Conservation (phyloP, 139 green algal genomes). For the Chlamydomonas sphaeroides region DNA sequence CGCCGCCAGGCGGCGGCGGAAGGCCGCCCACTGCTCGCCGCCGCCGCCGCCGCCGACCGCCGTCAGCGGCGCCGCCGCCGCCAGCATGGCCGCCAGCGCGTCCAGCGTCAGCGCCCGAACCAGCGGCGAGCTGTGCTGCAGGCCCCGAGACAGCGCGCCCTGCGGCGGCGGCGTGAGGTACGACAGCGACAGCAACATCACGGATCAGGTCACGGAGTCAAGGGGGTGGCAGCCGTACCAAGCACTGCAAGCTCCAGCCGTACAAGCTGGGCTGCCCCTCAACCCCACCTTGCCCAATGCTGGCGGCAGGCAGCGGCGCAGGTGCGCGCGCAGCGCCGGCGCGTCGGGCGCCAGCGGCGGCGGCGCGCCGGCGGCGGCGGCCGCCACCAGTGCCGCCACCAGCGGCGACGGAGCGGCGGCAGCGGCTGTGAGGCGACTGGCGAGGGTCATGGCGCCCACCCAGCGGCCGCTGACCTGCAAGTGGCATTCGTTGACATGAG, state of each 20-base stretch:
- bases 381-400: background rate
- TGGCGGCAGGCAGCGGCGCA: slow-evolving; percentile 48
- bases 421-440: slow-evolving; percentile 8
- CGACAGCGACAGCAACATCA: no score
- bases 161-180: no score
- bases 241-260: no score
- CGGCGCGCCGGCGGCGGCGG: background rate
- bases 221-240: no score
- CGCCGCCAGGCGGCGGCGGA: slow-evolving; percentile 17
- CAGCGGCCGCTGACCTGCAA: slow-evolving; percentile 44
- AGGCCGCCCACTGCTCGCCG: slow-evolving; percentile 10
- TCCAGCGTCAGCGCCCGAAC: slow-evolving; percentile 64
- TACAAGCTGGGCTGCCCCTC: no score
- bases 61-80: slow-evolving; percentile 16
- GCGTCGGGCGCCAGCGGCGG: slow-evolving; percentile 18
- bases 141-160: slow-evolving; percentile 68
- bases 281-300: slow-evolving; percentile 52
- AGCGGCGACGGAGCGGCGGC: background rate
- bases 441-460: slow-evolving; percentile 49
- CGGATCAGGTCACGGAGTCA: no score
- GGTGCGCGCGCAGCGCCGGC: slow-evolving; percentile 9
- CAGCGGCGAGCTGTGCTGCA: slow-evolving; percentile 65
- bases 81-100: slow-evolving; percentile 48
- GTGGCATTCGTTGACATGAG: no score
- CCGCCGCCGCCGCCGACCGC: slow-evolving; percentile 1